These are phyloP conservation scores for Heteromeles arbutifolia DNA, from an alignment of 306 rosid species.

Conservation along the genomic window DNA sequence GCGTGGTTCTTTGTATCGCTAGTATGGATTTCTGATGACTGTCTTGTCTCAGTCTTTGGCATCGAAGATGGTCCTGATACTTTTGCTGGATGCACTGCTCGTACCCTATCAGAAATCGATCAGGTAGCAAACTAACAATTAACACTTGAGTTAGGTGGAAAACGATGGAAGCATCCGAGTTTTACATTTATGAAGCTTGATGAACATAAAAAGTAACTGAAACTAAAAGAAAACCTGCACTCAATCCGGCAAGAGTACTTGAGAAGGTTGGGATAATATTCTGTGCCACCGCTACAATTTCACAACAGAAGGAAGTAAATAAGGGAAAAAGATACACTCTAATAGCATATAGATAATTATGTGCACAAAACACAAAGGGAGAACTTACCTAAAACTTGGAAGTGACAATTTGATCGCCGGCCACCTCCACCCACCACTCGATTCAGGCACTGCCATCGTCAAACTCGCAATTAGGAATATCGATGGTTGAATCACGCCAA, in stretches of 20 bases:
- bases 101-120: slow-evolving; percentile 41
- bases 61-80: slow-evolving; percentile 32
- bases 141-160: not conserved
- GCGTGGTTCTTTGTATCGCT: not conserved
- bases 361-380: not conserved
- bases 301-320: slow-evolving; percentile 1
- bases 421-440: slow-evolving; percentile 53
- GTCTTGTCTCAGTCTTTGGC: slow-evolving; percentile 17
- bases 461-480: slow-evolving; percentile 18
- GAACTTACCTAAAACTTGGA: slow-evolving; percentile 82
- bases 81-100: slow-evolving; percentile 53
- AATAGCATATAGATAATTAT: not conserved
- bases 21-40: slow-evolving; percentile 11
- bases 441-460: slow-evolving; percentile 43
- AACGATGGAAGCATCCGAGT: not conserved
- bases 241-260: slow-evolving; percentile 80
- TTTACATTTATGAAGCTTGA: not conserved
- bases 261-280: slow-evolving; percentile 54
- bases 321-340: not conserved
- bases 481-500: not conserved
- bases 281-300: slow-evolving; percentile 65
- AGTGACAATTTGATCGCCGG: slow-evolving; percentile 71
- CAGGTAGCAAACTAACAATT: not conserved
- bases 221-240: slow-evolving; percentile 48
- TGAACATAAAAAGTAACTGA: not conserved